Conservation (phyloP, 2,329 filamentous ascomycete genomes). For the Capronia coronata region DNA sequence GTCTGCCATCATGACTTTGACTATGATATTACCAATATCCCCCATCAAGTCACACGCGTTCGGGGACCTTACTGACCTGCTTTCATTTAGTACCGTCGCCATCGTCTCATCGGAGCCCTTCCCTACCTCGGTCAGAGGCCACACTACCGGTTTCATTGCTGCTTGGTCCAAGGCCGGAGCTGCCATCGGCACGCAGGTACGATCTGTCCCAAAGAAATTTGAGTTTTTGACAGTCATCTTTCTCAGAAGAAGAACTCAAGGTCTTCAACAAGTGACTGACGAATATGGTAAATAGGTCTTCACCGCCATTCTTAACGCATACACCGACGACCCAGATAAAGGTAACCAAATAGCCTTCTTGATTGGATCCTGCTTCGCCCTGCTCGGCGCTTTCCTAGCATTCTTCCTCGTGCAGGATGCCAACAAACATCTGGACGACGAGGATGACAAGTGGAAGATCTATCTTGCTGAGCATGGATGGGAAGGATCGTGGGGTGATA, state of each 20-base stretch:
- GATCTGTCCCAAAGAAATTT: no score
- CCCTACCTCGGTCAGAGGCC: slow-evolving; percentile 46
- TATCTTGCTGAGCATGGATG: slow-evolving; percentile 14
- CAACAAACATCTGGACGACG: background rate
- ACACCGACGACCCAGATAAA: slow-evolving; percentile 35
- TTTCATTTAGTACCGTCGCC: slow-evolving; percentile 32
- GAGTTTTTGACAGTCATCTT: no score
- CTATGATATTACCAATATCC: no score
- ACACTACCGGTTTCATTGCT: slow-evolving; percentile 45
- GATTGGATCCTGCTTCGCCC: slow-evolving; percentile 46
- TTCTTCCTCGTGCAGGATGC: slow-evolving; percentile 44
- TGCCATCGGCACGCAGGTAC: slow-evolving; percentile 46
- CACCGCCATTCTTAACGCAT: slow-evolving; percentile 45
- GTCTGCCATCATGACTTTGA: background rate
- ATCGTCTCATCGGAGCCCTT: slow-evolving; percentile 43
- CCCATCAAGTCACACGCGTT: no score
- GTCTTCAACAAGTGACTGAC: no score
- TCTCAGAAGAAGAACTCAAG: no score
- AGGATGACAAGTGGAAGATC: background rate
- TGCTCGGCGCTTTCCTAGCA: slow-evolving; percentile 41
- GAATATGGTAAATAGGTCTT: slow-evolving; percentile 44
- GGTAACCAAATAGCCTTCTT: slow-evolving; percentile 48
- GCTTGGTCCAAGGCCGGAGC: slow-evolving; percentile 47
- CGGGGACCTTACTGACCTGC: background rate
- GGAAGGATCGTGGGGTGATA: slow-evolving; percentile 1